Evolutionary conservation across 306 rosid genomes (phyloP), one percentile per base, ranked within the genome.

Genomic region (Fagus sylvatica): DNA sequence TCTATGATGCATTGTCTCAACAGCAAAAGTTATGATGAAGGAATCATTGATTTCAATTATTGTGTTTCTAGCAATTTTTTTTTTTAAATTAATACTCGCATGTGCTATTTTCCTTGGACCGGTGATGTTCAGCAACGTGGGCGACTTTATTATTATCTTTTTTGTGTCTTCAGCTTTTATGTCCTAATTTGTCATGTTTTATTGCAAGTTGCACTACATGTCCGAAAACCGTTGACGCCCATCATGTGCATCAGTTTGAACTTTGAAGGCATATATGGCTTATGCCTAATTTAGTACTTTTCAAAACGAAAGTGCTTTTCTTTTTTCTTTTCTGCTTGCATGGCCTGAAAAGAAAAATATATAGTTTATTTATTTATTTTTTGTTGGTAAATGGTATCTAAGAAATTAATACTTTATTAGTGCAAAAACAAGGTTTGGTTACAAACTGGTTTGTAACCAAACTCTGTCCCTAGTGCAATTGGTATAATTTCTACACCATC

Each of bases 41-140:
- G 53, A 57, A 82, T 87, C 48, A 78, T 80, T 83, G 54, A 8
- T 6, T 76, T 46, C 53, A 54, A 74, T 68, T 36, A 6, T 19
- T 49, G 57, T 34, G 30, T 49, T 6, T 5, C 9, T 56, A 30
- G 36, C 19, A 62, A 39, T 22, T 32, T 64, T 48, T 62, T 11
- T 81, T 4, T 10, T 51, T 2, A 10, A 16, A 17, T 4, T 34
- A 71, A 69, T 46, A 46, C 11, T 46, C 0, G 12, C 82, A 77
- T 71, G 79, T 77, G 79, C 55, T 65, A 39, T 66, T 39, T 65
- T 66, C 53, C 70, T 65, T 78, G 22, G 22, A 64, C 30, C 19
- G 40, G 49, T 37, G 6, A 65, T 65, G 70, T 37, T 65, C 12
- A 37, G 22, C 48, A 37, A 65, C 32, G 70, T 65, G 70, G 70